Percentiles rank a stretch among this genome's conserved stretches.
Evolutionary conservation across 1,284 basidiomycete species (phyloP).

Genomic region (Schizophyllum amplum): DNA sequence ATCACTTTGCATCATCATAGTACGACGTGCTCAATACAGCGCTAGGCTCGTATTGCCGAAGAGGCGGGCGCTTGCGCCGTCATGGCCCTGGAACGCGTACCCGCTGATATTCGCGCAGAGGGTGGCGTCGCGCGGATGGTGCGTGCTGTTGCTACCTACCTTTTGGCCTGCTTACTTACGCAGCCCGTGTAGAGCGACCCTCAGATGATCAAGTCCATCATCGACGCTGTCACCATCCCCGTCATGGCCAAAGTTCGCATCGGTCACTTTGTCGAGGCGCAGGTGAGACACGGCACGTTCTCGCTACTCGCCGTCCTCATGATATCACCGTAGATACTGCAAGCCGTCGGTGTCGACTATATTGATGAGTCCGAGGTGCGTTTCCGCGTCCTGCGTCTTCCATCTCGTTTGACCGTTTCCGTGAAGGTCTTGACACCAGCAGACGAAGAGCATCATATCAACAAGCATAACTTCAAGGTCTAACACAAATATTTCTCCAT

Average conservation of each 20-base stretch:
- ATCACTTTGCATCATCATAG: slow-evolving; percentile 15
- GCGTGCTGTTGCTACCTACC: no score
- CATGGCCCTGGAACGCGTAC: slow-evolving; percentile 95
- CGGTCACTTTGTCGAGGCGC: slow-evolving; percentile 95
- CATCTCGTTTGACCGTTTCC: slow-evolving; percentile 20
- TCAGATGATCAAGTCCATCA: slow-evolving; percentile 94
- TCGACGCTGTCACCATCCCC: slow-evolving; percentile 85
- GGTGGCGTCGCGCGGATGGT: slow-evolving; percentile 96
- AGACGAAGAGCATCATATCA: slow-evolving; percentile 83
- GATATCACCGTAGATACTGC: slow-evolving; percentile 62
- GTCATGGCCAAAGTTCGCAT: slow-evolving; percentile 95
- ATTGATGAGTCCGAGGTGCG: slow-evolving; percentile 89
- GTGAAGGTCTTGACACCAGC: slow-evolving; percentile 81
- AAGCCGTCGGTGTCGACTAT: slow-evolving; percentile 94
- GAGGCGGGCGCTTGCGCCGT: slow-evolving; percentile 97
- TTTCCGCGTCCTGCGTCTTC: slow-evolving; percentile 29
- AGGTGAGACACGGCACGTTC: slow-evolving; percentile 37
- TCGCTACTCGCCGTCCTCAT: not conserved
- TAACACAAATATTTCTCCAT: not conserved
- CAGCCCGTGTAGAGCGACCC: slow-evolving; percentile 97
- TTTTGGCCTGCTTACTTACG: no score
- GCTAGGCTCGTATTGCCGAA: slow-evolving; percentile 89
- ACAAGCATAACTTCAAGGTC: slow-evolving; percentile 89
- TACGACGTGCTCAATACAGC: slow-evolving; percentile 8
- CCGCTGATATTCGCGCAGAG: slow-evolving; percentile 87